Evolutionary conservation across 192 early-diverging fungal species (phyloP).

Genomic region (Funneliformis mosseae): DNA sequence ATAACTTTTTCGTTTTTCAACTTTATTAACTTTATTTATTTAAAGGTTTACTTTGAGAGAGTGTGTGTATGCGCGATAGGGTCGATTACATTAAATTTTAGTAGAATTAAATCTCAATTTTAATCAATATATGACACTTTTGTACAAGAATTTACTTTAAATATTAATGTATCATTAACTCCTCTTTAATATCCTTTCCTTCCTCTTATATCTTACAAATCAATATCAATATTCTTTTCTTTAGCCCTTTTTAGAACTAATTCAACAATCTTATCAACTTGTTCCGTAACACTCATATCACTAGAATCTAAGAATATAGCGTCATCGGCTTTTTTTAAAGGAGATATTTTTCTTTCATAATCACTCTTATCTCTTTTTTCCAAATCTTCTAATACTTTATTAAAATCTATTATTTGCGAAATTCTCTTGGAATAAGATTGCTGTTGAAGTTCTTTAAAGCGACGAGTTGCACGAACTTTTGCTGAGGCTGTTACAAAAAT

Average conservation of each 20-base stretch:
- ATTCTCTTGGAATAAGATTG: neutral
- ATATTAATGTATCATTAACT: too few species aligned
- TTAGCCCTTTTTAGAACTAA: constrained; percentile 37
- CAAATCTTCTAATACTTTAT: constrained; percentile 49
- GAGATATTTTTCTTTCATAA: constrained; percentile 62
- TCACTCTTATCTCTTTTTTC: constrained; percentile 70
- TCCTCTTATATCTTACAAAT: neutral
- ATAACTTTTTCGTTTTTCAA: too few species aligned
- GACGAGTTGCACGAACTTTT: constrained; percentile 65
- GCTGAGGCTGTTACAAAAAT: constrained; percentile 71
- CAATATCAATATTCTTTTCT: neutral
- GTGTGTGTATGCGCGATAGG: too few species aligned
- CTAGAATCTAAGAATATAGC: constrained; percentile 79
- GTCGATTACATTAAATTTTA: too few species aligned
- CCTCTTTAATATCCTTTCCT: too few species aligned
- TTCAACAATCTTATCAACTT: constrained; percentile 65
- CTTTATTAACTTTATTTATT: too few species aligned
- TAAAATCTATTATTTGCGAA: constrained; percentile 31
- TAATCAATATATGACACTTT: too few species aligned
- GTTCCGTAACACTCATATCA: constrained; percentile 63
- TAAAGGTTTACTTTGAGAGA: too few species aligned
- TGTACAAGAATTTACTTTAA: too few species aligned
- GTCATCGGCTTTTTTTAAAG: constrained; percentile 69
- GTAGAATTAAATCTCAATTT: too few species aligned
- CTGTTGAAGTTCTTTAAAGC: constrained; percentile 58